Conservation (phyloP, 2,329 filamentous ascomycete genomes). For the Paracorniculantispora psalliotae region DNA sequence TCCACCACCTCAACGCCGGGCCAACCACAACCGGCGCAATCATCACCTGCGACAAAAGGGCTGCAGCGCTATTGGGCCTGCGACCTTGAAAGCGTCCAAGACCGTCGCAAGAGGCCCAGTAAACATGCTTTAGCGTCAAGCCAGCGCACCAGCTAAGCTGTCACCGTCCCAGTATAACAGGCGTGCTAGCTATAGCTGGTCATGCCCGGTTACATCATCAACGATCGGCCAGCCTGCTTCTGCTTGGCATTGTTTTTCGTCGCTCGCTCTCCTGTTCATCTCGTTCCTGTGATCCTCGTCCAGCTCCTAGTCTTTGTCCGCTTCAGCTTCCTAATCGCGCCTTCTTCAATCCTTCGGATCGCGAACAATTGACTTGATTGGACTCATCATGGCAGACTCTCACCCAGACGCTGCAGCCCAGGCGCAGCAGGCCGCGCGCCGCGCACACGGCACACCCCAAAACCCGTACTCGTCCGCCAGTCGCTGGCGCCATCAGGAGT, state of each 20-base stretch:
- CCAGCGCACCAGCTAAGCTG: neutral
- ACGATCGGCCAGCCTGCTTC: neutral
- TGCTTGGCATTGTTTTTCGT: conserved; percentile 3
- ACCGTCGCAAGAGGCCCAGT: neutral
- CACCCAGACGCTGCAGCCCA: too few species aligned
- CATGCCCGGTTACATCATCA: conserved; percentile 8
- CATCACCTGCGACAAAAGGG: neutral
- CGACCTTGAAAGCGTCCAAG: neutral
- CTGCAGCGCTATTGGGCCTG: neutral
- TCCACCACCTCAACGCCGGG: neutral
- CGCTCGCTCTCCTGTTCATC: conserved; percentile 3
- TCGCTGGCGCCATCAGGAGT: conserved; percentile 62
- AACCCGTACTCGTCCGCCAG: conserved; percentile 54
- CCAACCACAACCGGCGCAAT: neutral
- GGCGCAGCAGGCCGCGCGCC: neutral
- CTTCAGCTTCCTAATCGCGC: neutral
- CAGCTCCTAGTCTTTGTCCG: neutral
- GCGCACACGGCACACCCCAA: conserved; percentile 9
- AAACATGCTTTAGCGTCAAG: conserved; percentile 5
- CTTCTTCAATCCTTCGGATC: neutral
- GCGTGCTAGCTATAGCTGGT: neutral
- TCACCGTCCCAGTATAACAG: neutral
- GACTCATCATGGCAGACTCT: neutral
- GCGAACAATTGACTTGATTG: too few species aligned
- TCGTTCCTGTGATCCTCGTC: neutral